phyloP scores from a whole-genome alignment of 2,329 filamentous ascomycete species.

The Sordariomycetes sp. region DNA sequence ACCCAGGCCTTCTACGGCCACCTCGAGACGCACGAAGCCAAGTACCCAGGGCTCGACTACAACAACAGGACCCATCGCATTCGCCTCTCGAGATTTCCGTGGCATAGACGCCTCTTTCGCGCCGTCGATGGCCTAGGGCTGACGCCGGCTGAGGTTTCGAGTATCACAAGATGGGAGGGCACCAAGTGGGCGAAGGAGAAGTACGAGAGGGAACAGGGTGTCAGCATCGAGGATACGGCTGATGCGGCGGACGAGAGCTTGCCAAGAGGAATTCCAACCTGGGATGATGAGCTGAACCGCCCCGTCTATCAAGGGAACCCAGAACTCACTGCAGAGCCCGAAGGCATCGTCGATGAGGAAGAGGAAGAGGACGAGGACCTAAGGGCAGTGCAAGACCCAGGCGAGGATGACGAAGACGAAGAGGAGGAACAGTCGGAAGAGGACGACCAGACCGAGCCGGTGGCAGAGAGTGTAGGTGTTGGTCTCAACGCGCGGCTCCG shows the following conservation, averaged over 20 bases:
- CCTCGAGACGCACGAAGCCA: slow-evolving; percentile 69
- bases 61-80: slow-evolving; percentile 63
- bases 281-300: slow-evolving; percentile 31
- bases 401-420: slow-evolving; percentile 10
- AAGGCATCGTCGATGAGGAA: slow-evolving; percentile 1
- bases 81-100: slow-evolving; percentile 67
- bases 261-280: slow-evolving; percentile 55
- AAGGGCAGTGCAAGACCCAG: slow-evolving; percentile 14
- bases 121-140: slow-evolving; percentile 64
- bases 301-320: background rate
- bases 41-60: slow-evolving; percentile 77
- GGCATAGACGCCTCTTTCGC: slow-evolving; percentile 67
- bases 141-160: slow-evolving; percentile 60
- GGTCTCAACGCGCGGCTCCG: slow-evolving; percentile 56
- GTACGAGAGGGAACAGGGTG: slow-evolving; percentile 66
- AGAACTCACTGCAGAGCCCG: background rate
- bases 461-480: slow-evolving; percentile 47
- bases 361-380: slow-evolving; percentile 11
- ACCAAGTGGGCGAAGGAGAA: slow-evolving; percentile 76
- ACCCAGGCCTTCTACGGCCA: slow-evolving; percentile 72
- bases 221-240: slow-evolving; percentile 57
- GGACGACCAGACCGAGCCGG: slow-evolving; percentile 44
- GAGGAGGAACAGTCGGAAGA: slow-evolving; percentile 24
- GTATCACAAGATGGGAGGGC: slow-evolving; percentile 73
- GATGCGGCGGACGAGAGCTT: slow-evolving; percentile 43